A percentile compares a stretch with the other conserved stretches of the same genome.
These are phyloP conservation scores for Saururus chinensis DNA, from an alignment of 164 flowering plant genomes.

Conservation along the genomic window DNA sequence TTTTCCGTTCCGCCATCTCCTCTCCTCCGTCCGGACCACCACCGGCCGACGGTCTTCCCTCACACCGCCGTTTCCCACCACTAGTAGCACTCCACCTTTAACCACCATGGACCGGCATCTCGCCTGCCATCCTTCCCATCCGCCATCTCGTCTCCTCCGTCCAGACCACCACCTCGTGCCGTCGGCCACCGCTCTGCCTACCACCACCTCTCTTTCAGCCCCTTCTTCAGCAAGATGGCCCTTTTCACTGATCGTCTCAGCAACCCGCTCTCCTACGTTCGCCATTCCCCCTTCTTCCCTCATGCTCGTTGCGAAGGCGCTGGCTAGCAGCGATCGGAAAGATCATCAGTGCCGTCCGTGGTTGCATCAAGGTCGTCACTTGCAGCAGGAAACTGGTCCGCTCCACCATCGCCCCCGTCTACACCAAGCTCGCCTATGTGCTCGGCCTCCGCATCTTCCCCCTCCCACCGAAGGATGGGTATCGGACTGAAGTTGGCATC, in stretches of 20 bases:
- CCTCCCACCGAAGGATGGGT: constrained; percentile 85
- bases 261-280: constrained; percentile 86
- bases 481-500: constrained; percentile 60
- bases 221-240: constrained; percentile 44
- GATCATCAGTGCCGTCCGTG: constrained; percentile 76
- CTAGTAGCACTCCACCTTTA: no score
- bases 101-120: no score
- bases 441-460: constrained; percentile 94
- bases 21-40: no score
- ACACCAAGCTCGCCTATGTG: constrained; percentile 77
- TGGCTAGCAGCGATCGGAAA: constrained; percentile 13
- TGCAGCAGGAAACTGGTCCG: constrained; percentile 56
- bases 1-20: no score
- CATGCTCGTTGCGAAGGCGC: constrained; percentile 77
- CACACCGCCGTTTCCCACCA: no score
- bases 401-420: constrained; percentile 40
- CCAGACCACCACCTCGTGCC: no score
- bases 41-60: no score
- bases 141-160: no score
- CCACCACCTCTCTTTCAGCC: no score
- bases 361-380: constrained; percentile 90
- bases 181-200: no score
- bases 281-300: constrained; percentile 77
- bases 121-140: no score
- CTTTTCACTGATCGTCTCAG: constrained; percentile 83